Conservation (phyloP, 2,329 filamentous ascomycete genomes). For the Saccharata proteae region DNA sequence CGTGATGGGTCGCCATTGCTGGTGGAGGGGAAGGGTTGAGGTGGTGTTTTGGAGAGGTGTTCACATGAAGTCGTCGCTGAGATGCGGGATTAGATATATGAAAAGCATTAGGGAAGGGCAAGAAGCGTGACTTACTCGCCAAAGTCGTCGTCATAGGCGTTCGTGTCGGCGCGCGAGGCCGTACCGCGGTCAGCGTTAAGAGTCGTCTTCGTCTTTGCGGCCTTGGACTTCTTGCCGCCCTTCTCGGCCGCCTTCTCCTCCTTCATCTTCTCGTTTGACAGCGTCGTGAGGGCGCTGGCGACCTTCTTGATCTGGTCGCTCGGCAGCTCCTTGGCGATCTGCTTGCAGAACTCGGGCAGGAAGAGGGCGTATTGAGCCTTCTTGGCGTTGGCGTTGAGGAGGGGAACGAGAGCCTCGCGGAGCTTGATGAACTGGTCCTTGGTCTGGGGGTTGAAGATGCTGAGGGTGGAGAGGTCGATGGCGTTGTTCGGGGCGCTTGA, state of each 20-base stretch:
- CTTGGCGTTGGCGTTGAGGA: slow-evolving; percentile 63
- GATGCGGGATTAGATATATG: slow-evolving; percentile 1
- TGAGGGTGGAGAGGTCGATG: slow-evolving; percentile 67
- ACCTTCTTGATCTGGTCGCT: slow-evolving; percentile 97
- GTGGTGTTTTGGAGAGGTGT: background rate
- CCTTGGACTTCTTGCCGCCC: slow-evolving; percentile 93
- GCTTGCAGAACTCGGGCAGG: slow-evolving; percentile 81
- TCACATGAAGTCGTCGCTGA: slow-evolving; percentile 29
- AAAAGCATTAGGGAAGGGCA: slow-evolving; percentile 21
- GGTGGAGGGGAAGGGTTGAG: too few species aligned
- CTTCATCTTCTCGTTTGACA: slow-evolving; percentile 96
- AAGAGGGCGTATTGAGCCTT: slow-evolving; percentile 87
- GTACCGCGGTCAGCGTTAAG: slow-evolving; percentile 55
- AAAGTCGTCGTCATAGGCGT: slow-evolving; percentile 69
- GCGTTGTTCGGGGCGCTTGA: slow-evolving; percentile 61
- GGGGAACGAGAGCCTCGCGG: slow-evolving; percentile 64
- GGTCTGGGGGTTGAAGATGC: slow-evolving; percentile 79
- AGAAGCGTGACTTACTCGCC: slow-evolving; percentile 76
- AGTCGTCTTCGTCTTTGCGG: slow-evolving; percentile 85
- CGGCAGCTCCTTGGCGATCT: slow-evolving; percentile 72
- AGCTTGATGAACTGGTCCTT: slow-evolving; percentile 77
- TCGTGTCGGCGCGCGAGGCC: slow-evolving; percentile 51
- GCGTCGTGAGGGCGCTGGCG: slow-evolving; percentile 71
- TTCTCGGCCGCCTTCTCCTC: slow-evolving; percentile 94
- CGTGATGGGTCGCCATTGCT: too few species aligned